A percentile compares a stretch with the other conserved stretches of the same genome.
phyloP scores from a whole-genome alignment of 805 yeast genomes.

The Jamesozyma gamospora region DNA sequence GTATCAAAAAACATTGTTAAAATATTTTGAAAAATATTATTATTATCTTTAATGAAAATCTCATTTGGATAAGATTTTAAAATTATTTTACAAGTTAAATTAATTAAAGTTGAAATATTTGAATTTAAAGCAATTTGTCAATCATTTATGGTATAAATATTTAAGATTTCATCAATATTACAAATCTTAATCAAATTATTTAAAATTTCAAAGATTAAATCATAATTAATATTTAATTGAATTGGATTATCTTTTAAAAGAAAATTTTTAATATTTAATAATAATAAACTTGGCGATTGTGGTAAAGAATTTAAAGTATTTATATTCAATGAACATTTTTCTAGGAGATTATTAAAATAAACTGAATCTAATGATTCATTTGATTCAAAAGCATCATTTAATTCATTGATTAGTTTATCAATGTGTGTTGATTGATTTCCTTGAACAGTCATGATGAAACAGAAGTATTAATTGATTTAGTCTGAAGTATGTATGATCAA shows the following conservation, averaged over 20 bases:
- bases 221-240: constrained; percentile 12
- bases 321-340: constrained; percentile 14
- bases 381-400: constrained; percentile 5
- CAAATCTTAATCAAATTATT: constrained; percentile 12
- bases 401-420: not conserved
- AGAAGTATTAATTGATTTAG: too few species aligned
- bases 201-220: constrained; percentile 13
- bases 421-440: not conserved
- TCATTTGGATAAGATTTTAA: constrained; percentile 21
- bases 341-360: constrained; percentile 5
- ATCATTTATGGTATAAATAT: constrained; percentile 16
- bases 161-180: constrained; percentile 19
- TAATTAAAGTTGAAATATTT: constrained; percentile 10
- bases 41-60: constrained; percentile 6
- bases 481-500: too few species aligned
- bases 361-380: not conserved
- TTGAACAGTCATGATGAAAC: too few species aligned
- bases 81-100: constrained; percentile 22
- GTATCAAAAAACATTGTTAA: constrained; percentile 15
- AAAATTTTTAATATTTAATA: constrained; percentile 12
- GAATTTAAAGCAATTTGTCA: constrained; percentile 17
- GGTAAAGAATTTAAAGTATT: constrained; percentile 8
- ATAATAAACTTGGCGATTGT: constrained; percentile 9
- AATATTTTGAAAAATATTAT: constrained; percentile 10
- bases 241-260: constrained; percentile 5